Percentiles rank a stretch among this genome's conserved stretches.
Conservation (phyloP, 73 alveolate genomes). For the Paramecium sexaurelia region DNA sequence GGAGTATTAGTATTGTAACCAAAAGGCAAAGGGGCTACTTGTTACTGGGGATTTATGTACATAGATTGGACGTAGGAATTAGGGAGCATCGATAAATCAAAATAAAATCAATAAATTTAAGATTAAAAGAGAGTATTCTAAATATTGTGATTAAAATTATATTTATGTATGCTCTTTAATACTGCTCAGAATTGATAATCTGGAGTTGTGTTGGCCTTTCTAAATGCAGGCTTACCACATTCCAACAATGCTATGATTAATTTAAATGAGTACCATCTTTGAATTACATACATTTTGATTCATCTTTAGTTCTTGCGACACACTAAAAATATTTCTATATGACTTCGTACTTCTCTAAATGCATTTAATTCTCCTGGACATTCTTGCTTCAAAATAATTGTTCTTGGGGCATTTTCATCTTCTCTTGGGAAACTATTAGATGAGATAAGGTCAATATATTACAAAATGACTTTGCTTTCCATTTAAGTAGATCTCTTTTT, state of each 20-base stretch:
- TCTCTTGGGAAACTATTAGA: slow-evolving; percentile 67
- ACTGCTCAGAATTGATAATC: slow-evolving; percentile 57
- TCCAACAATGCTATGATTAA: slow-evolving; percentile 53
- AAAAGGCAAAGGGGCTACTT: neutral
- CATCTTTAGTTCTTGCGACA: slow-evolving; percentile 55
- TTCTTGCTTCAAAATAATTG: slow-evolving; percentile 64
- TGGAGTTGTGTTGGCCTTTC: slow-evolving; percentile 69
- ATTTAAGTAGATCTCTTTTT: slow-evolving; percentile 68
- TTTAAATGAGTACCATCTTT: slow-evolving; percentile 34
- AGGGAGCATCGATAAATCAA: neutral
- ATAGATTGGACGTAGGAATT: slow-evolving; percentile 10
- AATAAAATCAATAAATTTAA: neutral
- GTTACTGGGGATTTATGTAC: neutral
- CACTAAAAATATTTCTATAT: slow-evolving; percentile 11
- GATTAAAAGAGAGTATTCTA: neutral
- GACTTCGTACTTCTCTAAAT: slow-evolving; percentile 40
- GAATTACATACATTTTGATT: slow-evolving; percentile 57
- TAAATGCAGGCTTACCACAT: slow-evolving; percentile 69
- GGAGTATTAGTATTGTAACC: neutral
- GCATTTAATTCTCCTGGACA: slow-evolving; percentile 59
- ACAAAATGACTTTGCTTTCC: slow-evolving; percentile 68
- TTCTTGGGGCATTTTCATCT: slow-evolving; percentile 72
- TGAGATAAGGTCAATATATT: neutral
- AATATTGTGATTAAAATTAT: neutral
- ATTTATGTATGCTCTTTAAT: neutral